A percentile compares a stretch with the other conserved stretches of the same genome.
Conservation (phyloP, 108 stramenopile genomes). For the Cyclostephanos invisitatus region DNA sequence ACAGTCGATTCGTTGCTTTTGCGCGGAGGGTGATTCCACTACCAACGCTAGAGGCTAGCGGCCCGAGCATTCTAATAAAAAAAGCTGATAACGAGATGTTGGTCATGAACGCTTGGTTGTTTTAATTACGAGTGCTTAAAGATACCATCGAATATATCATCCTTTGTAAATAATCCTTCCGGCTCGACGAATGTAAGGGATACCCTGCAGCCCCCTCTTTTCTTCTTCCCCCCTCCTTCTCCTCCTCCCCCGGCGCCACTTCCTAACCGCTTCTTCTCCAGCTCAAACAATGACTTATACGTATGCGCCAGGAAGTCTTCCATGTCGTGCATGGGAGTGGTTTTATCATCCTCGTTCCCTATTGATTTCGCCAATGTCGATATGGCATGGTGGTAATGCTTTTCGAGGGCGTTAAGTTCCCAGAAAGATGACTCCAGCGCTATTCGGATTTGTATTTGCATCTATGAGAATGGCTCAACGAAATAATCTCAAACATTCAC, state of each 20-base stretch:
- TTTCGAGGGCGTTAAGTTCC: conserved; percentile 87
- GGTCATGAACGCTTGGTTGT: not conserved
- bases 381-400: conserved; percentile 89
- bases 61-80: not conserved
- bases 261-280: conserved; percentile 63
- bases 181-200: conserved; percentile 74
- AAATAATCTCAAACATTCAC: not conserved
- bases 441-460: not conserved
- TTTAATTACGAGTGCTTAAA: conserved; percentile 10
- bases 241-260: conserved; percentile 13
- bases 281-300: conserved; percentile 86
- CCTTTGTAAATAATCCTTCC: conserved; percentile 54
- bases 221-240: conserved; percentile 31
- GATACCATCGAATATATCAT: conserved; percentile 64
- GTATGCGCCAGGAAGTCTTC: conserved; percentile 83
- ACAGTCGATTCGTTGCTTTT: not conserved
- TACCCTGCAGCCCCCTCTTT: conserved; percentile 52
- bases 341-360: conserved; percentile 63
- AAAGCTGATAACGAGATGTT: not conserved
- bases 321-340: conserved; percentile 67
- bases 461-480: not conserved
- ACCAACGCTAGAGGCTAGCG: no score
- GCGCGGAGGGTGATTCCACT: no score
- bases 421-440: conserved; percentile 90
- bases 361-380: conserved; percentile 78